phyloP scores from a whole-genome alignment of 1,284 basidiomycete genomes.

The Sporisorium graminicola region DNA sequence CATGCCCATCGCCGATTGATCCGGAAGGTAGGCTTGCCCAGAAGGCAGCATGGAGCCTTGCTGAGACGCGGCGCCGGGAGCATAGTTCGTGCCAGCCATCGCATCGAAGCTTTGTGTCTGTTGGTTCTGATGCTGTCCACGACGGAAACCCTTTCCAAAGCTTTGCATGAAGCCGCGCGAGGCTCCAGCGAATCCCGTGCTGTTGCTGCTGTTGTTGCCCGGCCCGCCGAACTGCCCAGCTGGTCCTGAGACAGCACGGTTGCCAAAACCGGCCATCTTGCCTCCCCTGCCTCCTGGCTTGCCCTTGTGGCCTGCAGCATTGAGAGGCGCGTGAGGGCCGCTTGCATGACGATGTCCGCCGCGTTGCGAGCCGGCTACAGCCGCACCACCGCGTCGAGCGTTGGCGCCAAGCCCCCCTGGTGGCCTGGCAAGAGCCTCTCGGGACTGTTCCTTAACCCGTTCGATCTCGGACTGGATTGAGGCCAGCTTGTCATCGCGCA shows the following conservation, averaged over 20 bases:
- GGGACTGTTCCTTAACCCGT: slow-evolving; percentile 42
- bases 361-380: slow-evolving; percentile 25
- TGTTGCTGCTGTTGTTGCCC: slow-evolving; percentile 6
- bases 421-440: slow-evolving; percentile 29
- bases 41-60: slow-evolving; percentile 28
- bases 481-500: slow-evolving; percentile 43
- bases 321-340: slow-evolving; percentile 25
- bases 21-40: slow-evolving; percentile 25
- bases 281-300: slow-evolving; percentile 36
- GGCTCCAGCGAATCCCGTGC: slow-evolving; percentile 30
- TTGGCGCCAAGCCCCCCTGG: slow-evolving; percentile 4
- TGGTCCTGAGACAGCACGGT: slow-evolving; percentile 41
- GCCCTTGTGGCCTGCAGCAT: slow-evolving; percentile 25
- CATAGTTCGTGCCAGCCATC: slow-evolving; percentile 18
- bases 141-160: slow-evolving; percentile 46
- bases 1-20: slow-evolving; percentile 24
- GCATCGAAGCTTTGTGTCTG: slow-evolving; percentile 31
- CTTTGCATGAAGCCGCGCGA: slow-evolving; percentile 49
- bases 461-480: slow-evolving; percentile 39
- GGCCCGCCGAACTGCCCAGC: slow-evolving; percentile 34
- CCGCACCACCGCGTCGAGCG: slow-evolving; percentile 33
- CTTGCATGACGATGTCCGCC: slow-evolving; percentile 47
- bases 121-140: slow-evolving; percentile 26
- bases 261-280: slow-evolving; percentile 35
- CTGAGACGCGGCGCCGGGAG: slow-evolving; percentile 10